These are phyloP conservation scores for Fennellomyces sp. DNA, from an alignment of 371 early-diverging fungal genomes.

Conservation along the genomic window DNA sequence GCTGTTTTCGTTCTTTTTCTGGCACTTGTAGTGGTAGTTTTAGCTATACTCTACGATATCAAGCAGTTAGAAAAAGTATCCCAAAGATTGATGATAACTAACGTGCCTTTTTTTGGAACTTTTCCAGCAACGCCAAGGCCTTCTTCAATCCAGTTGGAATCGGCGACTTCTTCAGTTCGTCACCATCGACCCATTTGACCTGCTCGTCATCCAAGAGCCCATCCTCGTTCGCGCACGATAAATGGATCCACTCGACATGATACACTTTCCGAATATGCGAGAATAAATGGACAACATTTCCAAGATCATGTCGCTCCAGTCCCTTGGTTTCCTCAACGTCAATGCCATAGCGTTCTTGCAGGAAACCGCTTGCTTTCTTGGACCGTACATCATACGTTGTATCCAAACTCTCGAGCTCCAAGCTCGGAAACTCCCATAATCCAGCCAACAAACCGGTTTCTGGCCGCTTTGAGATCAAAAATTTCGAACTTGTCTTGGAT, in stretches of 20 bases:
- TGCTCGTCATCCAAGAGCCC: constrained; percentile 12
- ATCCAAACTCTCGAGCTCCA: constrained; percentile 38
- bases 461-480: constrained; percentile 62
- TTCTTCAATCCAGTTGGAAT: constrained; percentile 75
- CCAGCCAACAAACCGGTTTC: constrained; percentile 70
- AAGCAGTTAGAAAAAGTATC: not conserved
- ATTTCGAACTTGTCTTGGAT: constrained; percentile 24
- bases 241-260: constrained; percentile 57
- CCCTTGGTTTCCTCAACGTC: constrained; percentile 19
- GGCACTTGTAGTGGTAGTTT: no score
- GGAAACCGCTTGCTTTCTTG: constrained; percentile 27
- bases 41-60: not conserved
- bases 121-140: constrained; percentile 58
- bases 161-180: constrained; percentile 56
- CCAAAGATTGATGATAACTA: not conserved
- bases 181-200: constrained; percentile 54
- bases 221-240: constrained; percentile 13
- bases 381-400: constrained; percentile 45
- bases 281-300: constrained; percentile 68
- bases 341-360: constrained; percentile 28
- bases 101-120: constrained; percentile 19
- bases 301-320: constrained; percentile 46
- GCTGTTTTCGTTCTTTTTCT: no score
- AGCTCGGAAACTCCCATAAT: constrained; percentile 81
- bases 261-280: constrained; percentile 73